Conservation (phyloP, 2,329 filamentous ascomycete genomes). For the Colletotrichum horii region DNA sequence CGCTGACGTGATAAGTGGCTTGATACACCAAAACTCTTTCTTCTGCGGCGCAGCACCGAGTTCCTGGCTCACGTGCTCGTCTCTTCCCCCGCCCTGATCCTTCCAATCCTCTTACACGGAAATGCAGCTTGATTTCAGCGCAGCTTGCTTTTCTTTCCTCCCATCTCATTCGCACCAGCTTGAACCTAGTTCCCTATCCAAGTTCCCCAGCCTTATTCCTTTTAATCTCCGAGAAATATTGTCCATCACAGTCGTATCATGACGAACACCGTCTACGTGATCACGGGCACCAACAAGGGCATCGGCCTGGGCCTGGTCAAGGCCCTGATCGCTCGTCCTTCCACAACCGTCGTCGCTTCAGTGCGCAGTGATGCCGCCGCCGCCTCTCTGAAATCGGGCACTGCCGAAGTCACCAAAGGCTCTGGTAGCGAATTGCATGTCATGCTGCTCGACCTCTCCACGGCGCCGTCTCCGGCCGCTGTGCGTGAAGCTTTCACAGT, state of each 20-base stretch:
- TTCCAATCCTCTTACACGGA: not conserved
- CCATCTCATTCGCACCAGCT: not conserved
- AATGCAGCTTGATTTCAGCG: not conserved
- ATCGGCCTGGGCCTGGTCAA: conserved; percentile 42
- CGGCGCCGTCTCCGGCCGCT: conserved; percentile 26
- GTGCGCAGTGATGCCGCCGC: conserved; percentile 33
- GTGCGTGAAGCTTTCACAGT: conserved; percentile 29
- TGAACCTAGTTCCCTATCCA: not conserved
- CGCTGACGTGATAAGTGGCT: conserved; percentile 5
- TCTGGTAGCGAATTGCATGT: conserved; percentile 34
- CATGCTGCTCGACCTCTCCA: conserved; percentile 41
- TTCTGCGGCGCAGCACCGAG: not conserved
- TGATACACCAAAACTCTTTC: not conserved
- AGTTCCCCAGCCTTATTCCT: not conserved
- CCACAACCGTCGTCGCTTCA: conserved; percentile 51
- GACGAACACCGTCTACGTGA: conserved; percentile 35
- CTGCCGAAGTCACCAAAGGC: conserved; percentile 29
- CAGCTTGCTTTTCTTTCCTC: not conserved
- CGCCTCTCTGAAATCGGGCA: conserved; percentile 13
- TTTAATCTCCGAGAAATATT: not conserved
- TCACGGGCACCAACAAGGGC: conserved; percentile 47
- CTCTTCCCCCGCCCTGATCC: not conserved
- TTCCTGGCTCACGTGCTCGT: not conserved
- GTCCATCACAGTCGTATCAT: not conserved
- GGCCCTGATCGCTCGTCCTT: conserved; percentile 51